Conservation (phyloP, 2,329 filamentous ascomycete species). For the Verticillium albo-atrum region DNA sequence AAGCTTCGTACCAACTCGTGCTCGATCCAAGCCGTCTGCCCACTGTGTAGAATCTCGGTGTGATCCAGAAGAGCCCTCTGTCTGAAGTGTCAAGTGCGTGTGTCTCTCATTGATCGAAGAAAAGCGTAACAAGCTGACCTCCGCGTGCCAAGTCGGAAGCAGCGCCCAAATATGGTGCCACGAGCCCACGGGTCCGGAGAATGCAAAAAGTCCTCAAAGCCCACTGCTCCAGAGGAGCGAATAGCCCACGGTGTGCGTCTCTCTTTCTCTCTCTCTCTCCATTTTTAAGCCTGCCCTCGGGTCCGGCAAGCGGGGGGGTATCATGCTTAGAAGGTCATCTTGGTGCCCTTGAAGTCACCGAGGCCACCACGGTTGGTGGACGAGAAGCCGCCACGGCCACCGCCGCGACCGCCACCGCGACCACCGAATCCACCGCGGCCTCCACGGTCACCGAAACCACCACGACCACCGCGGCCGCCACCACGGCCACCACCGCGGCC, state of each 20-base stretch:
- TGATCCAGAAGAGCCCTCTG: constrained; percentile 23
- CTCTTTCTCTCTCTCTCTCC: background rate
- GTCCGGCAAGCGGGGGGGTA: constrained; percentile 23
- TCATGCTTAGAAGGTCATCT: constrained; percentile 60
- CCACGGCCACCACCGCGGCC: constrained; percentile 38
- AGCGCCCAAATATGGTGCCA: constrained; percentile 15
- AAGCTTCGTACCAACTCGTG: constrained; percentile 26
- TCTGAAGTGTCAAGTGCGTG: background rate
- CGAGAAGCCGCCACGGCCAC: constrained; percentile 49
- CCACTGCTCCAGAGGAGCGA: constrained; percentile 36
- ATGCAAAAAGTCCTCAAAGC: constrained; percentile 45
- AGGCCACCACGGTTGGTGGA: constrained; percentile 33
- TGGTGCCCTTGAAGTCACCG: constrained; percentile 61
- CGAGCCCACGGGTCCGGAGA: constrained; percentile 30
- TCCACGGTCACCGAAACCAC: constrained; percentile 34
- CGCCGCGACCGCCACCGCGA: constrained; percentile 45
- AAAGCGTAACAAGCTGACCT: constrained; percentile 11
- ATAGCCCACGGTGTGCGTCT: constrained; percentile 1
- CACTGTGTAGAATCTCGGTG: constrained; percentile 13
- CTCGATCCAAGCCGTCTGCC: constrained; percentile 15
- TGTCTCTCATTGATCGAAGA: constrained; percentile 12
- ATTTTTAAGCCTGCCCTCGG: constrained; percentile 15
- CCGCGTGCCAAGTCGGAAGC: background rate
- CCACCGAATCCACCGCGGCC: constrained; percentile 41
- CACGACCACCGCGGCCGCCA: constrained; percentile 41